Percentiles rank a stretch among this genome's conserved stretches.
Conservation (phyloP, 441 rosid species). For the Syzygium syzygioides region DNA sequence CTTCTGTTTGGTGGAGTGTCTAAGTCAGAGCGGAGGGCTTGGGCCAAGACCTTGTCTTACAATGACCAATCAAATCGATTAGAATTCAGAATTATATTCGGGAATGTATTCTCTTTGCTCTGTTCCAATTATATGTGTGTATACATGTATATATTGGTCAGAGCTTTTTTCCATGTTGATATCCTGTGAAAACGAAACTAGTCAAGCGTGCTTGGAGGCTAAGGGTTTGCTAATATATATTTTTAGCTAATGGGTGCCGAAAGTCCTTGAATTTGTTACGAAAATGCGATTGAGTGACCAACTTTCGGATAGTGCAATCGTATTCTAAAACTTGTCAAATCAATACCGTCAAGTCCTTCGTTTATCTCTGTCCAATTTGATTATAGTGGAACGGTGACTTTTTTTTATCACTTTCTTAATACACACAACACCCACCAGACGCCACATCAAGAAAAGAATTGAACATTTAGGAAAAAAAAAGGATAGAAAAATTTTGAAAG, state of each 20-base stretch:
- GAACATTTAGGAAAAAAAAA: not conserved
- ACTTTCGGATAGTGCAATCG: fast-evolving
- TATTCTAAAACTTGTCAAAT: not conserved
- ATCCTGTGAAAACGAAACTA: not conserved
- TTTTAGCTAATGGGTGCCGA: not conserved
- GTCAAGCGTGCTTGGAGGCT: not conserved
- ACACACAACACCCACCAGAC: not conserved
- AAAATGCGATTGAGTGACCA: fast-evolving
- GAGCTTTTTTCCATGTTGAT: not conserved
- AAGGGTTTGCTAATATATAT: not conserved
- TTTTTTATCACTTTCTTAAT: not conserved
- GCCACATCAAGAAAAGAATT: not conserved
- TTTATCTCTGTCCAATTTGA: fast-evolving
- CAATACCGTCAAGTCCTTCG: not conserved
- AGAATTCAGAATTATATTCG: not conserved
- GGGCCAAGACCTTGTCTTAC: not conserved
- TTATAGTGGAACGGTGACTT: not conserved
- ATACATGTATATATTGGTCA: too few relatives aligned
- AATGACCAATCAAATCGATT: not conserved
- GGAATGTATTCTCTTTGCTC: not conserved
- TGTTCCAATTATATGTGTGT: not conserved
- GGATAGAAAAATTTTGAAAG: fast-evolving
- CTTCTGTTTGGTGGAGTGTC: not conserved
- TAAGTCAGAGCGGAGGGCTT: not conserved
- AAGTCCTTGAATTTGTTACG: fast-evolving